phyloP scores from a whole-genome alignment of 768 basidiomycete genomes.

The Suillus decipiens region DNA sequence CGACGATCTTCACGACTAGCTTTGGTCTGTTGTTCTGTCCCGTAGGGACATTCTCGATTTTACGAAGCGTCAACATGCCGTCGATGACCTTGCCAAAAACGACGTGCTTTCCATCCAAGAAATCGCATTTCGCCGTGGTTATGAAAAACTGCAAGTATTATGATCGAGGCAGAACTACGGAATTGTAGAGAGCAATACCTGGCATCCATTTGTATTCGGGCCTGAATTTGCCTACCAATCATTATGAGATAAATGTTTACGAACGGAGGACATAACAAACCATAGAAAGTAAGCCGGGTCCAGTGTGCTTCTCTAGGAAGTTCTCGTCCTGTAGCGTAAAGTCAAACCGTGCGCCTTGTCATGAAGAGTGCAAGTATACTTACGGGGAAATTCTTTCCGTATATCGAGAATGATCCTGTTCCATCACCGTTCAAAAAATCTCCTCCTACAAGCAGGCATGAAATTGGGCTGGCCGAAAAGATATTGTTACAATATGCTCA shows the following conservation, averaged over 20 bases:
- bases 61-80: constrained; percentile 92
- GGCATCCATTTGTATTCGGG: constrained; percentile 91
- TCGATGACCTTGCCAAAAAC: constrained; percentile 91
- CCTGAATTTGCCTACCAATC: constrained; percentile 88
- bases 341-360: neutral
- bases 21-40: constrained; percentile 91
- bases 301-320: constrained; percentile 86
- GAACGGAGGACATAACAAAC: constrained; percentile 38
- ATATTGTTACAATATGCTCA: constrained; percentile 23
- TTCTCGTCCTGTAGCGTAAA: constrained; percentile 79
- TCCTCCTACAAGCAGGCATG: constrained; percentile 55
- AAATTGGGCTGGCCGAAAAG: constrained; percentile 5
- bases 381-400: constrained; percentile 91
- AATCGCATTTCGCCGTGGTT: constrained; percentile 92
- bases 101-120: constrained; percentile 93
- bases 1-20: constrained; percentile 82
- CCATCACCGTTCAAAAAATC: constrained; percentile 96
- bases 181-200: constrained; percentile 39
- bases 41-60: constrained; percentile 95
- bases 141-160: constrained; percentile 81
- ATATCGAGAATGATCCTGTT: constrained; percentile 96
- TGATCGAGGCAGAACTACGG: neutral
- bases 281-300: constrained; percentile 90
- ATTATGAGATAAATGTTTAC: constrained; percentile 4
- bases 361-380: constrained; percentile 23